Evolutionary conservation across 2,329 filamentous ascomycete genomes (phyloP), one percentile per base, ranked within the genome.

Genomic region (Aureobasidium namibiae): DNA sequence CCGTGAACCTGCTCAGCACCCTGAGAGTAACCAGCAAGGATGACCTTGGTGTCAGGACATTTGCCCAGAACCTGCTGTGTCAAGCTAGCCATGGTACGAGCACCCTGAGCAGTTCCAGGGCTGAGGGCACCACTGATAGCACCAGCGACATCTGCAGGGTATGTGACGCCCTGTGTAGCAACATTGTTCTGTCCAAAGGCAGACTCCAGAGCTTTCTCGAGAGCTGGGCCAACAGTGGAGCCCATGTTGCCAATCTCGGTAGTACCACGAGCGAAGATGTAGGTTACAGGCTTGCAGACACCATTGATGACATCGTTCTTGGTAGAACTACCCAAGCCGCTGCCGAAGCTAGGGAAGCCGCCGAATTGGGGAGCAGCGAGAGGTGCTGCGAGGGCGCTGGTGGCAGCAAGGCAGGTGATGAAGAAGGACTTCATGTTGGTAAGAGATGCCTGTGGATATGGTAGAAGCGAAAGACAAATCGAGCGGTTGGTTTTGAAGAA

Each of bases 261-360:
- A 10, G 80, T 82, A 6, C 80, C 80, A 16, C 81, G 76, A 18
- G 80, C 80, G 62, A 80, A 83, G 63, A 83, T 76, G 52, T 82
- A 69, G 3, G 80, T 82, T 61, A 80, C 74, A 29, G 72, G 65
- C 44, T 74, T 75, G 68, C 77, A 79, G 9, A 59, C 56, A 14
- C 62, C 63, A 41, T 59, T 56, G 34, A 57, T 53, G n/a, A 65
- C 41, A 39, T 65, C 63, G 59, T 61, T 63, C 23, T 62, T 60
- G 52, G 62, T 65, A 14, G 4, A 44, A 41, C 48, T 36, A 33
- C 36, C 34, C n/a, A 41, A 39, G 2, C 33, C 41, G 8, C 56
- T 24, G 10, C 52, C 52, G 11, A 56, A 39, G 39, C 52, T 24
- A 13, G 29, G 29, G 39, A 56, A 36, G 26, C 39, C 41, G 18